Conservation (phyloP, 1,284 basidiomycete genomes). For the Ceratobasidium sp. region DNA sequence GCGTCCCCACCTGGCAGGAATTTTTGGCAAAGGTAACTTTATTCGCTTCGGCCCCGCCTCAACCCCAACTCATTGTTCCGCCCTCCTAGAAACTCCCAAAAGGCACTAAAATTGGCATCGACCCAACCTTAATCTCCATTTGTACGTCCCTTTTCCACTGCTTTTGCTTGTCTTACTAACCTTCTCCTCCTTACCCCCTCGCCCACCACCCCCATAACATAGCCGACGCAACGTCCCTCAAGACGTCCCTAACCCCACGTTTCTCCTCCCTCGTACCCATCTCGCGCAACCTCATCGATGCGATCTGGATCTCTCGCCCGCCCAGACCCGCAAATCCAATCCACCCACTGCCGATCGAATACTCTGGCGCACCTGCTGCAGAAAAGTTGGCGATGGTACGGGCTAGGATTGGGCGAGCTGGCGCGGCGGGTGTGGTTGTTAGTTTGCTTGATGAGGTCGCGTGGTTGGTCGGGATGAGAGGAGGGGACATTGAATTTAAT, state of each 20-base stretch:
- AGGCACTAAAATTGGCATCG: slow-evolving; percentile 79
- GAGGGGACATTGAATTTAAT: slow-evolving; percentile 92
- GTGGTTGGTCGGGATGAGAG: slow-evolving; percentile 95
- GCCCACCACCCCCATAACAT: slow-evolving; percentile 14
- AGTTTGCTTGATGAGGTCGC: slow-evolving; percentile 89
- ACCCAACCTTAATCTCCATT: slow-evolving; percentile 79
- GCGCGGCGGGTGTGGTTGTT: slow-evolving; percentile 70
- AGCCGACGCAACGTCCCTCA: slow-evolving; percentile 71
- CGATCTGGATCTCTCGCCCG: slow-evolving; percentile 81
- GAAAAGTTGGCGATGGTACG: slow-evolving; percentile 77
- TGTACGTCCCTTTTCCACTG: slow-evolving; percentile 56
- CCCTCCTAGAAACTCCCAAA: slow-evolving; percentile 67
- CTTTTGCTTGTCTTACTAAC: background rate
- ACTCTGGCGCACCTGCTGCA: slow-evolving; percentile 70
- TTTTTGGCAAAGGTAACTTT: slow-evolving; percentile 76
- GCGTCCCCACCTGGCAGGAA: slow-evolving; percentile 91
- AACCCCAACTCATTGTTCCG: slow-evolving; percentile 2
- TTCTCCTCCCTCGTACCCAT: slow-evolving; percentile 73
- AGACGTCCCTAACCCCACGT: slow-evolving; percentile 63
- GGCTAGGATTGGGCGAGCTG: slow-evolving; percentile 71
- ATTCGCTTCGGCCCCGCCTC: background rate
- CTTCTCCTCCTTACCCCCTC: background rate
- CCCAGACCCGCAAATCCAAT: slow-evolving; percentile 75
- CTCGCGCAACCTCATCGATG: slow-evolving; percentile 75
- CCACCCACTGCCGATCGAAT: slow-evolving; percentile 76